Base-by-base conservation (phyloP, 2,329 filamentous ascomycete genomes). In the Pseudogymnoascus sp. region DNA sequence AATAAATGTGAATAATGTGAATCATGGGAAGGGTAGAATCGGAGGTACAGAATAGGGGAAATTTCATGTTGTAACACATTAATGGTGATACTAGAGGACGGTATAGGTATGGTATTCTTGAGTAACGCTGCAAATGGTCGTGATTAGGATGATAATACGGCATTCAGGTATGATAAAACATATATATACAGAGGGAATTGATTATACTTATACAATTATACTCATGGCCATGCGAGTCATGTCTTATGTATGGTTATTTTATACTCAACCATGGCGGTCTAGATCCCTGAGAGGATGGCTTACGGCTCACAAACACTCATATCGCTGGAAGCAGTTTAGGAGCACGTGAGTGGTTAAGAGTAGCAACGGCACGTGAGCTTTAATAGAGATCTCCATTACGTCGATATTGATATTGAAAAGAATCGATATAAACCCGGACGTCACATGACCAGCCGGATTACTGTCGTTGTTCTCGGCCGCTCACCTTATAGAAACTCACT, bases 1-100 rank as follows among this genome's bases (percentile, higher is more conserved):
- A 57, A 57, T 57, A 57, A 57, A 57, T 57, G 5, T 57, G 51
- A 57, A 57, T 57, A 57, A 34, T 57, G 4, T 34, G 51, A 57
- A 57, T 36, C 29, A 57, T 57, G n/a, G 51, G 10, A 34, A 54
- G 47, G 51, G 51, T 57, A 57, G 51, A 57, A 18, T 5, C 51
- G 51, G 51, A 57, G 18, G n/a, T 57, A 51, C 11, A 18, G n/a
- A 40, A 10, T n/a, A 40, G 45, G 21, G 6, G 4, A 16, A 5
- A 12, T 10, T 31, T 31, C 3, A 31, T 31, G 11, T 34, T 18
- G n/a, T 51, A 5, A 14, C 6, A 29, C 10, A 18, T 57, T 31
- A 11, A 54, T 31, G 14, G 47, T 29, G 47, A 16, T 18, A 57
- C 51, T 31, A 10, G 29, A 31, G 3, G 10, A 31, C 29, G 29